A percentile compares a stretch with the other conserved stretches of the same genome.
These are phyloP conservation scores for Wallacemonas collosoma DNA, from an alignment of 208 protist genomes.

Conservation along the genomic window DNA sequence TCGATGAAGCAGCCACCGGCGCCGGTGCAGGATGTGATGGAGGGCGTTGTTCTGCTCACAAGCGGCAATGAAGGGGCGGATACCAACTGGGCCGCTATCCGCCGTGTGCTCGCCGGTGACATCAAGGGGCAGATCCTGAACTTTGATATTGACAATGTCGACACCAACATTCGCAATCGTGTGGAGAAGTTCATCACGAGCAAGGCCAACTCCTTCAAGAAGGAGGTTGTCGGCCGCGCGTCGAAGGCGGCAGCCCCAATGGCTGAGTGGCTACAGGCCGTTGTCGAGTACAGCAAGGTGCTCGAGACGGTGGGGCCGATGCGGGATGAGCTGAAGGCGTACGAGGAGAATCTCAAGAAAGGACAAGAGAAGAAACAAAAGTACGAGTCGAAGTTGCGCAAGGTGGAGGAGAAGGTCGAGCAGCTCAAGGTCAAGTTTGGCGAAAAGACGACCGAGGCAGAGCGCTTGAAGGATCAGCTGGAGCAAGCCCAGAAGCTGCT, in stretches of 20 bases:
- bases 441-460: conserved; percentile 95
- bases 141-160: conserved; percentile 94
- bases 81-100: conserved; percentile 94
- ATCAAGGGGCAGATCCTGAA: conserved; percentile 96
- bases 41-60: conserved; percentile 93
- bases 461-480: conserved; percentile 85
- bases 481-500: conserved; percentile 92
- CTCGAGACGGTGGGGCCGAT: conserved; percentile 93
- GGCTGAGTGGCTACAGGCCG: conserved; percentile 97
- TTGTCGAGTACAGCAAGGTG: conserved; percentile 96
- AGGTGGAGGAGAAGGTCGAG: conserved; percentile 94
- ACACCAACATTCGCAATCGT: conserved; percentile 50
- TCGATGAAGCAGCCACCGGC: conserved; percentile 95
- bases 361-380: conserved; percentile 89
- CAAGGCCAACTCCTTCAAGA: conserved; percentile 93
- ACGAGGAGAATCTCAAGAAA: conserved; percentile 80
- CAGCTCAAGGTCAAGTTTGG: conserved; percentile 93
- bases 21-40: conserved; percentile 95
- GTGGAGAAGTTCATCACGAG: conserved; percentile 90
- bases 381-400: conserved; percentile 84
- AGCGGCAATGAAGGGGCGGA: conserved; percentile 65
- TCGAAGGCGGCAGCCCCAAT: conserved; percentile 96
- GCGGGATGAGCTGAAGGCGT: conserved; percentile 79
- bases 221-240: conserved; percentile 90
- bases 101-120: conserved; percentile 92